Conservation (phyloP, 805 yeast species). For the Candida takata region DNA sequence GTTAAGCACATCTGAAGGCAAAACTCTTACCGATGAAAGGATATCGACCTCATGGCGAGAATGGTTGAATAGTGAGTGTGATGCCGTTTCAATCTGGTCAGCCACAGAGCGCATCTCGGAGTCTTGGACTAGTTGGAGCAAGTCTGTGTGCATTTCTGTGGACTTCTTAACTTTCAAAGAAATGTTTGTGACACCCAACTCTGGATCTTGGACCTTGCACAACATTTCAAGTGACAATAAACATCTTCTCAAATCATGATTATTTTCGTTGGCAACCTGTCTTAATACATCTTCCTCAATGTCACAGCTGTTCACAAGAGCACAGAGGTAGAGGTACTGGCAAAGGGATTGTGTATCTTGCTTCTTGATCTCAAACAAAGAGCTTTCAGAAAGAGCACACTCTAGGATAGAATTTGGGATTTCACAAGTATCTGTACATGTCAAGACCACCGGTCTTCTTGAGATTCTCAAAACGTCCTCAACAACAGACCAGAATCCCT, state of each 20-base stretch:
- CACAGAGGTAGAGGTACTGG: conserved; percentile 37
- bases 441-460: conserved; percentile 63
- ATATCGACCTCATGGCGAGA: conserved; percentile 25
- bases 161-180: background rate
- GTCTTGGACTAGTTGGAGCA: background rate
- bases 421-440: conserved; percentile 44
- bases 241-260: conserved; percentile 41
- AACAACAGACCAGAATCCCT: conserved; percentile 72
- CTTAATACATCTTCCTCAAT: conserved; percentile 27
- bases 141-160: background rate
- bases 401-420: conserved; percentile 45
- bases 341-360: conserved; percentile 15
- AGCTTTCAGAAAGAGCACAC: conserved; percentile 35
- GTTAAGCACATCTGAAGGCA: conserved; percentile 27
- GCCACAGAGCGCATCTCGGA: conserved; percentile 7
- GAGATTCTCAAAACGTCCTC: conserved; percentile 52
- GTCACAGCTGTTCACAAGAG: conserved; percentile 29
- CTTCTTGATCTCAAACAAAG: conserved; percentile 29
- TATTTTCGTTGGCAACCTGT: conserved; percentile 20
- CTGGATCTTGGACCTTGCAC: conserved; percentile 18
- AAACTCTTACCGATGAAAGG: conserved; percentile 27
- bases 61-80: conserved; percentile 11
- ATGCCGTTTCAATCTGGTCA: conserved; percentile 9
- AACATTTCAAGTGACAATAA: conserved; percentile 39
- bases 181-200: conserved; percentile 1